Conservation (phyloP, 148 eudicot species). For the Drosera capensis region DNA sequence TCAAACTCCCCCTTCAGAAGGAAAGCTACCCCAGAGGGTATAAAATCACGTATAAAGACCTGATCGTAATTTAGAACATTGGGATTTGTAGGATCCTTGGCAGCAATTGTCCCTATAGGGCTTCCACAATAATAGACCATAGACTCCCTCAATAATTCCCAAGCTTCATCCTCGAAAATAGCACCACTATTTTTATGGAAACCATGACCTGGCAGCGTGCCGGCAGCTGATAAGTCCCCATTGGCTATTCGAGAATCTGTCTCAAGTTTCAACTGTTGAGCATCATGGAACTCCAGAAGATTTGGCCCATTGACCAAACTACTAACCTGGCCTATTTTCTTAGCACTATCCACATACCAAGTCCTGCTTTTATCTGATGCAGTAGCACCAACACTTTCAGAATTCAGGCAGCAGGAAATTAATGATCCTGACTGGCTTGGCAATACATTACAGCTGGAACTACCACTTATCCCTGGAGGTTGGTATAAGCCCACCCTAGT, state of each 20-base stretch:
- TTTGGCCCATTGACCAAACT: constrained; percentile 17
- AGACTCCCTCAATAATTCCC: constrained; percentile 46
- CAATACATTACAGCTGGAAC: constrained; percentile 2
- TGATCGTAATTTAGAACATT: constrained; percentile 48
- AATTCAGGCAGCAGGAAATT: constrained; percentile 25
- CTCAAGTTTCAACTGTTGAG: constrained; percentile 11
- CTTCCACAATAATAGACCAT: constrained; percentile 48
- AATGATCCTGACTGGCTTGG: constrained; percentile 1
- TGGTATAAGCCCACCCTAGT: constrained; percentile 5
- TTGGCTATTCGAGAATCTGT: constrained; percentile 7
- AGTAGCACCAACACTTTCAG: constrained; percentile 27
- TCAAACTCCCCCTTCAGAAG: constrained; percentile 42
- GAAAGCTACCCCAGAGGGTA: constrained; percentile 40
- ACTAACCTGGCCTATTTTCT: constrained; percentile 15
- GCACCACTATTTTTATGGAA: constrained; percentile 6
- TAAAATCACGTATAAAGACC: constrained; percentile 40
- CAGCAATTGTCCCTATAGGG: constrained; percentile 69
- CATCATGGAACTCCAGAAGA: constrained; percentile 20
- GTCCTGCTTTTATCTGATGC: constrained; percentile 23
- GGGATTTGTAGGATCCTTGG: constrained; percentile 38
- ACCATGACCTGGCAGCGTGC: constrained; percentile 6
- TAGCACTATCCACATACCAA: constrained; percentile 29
- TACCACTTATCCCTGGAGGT: constrained; percentile 2
- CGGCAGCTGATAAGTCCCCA: constrained; percentile 8
- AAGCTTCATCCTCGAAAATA: constrained; percentile 49